A percentile compares a stretch with the other conserved stretches of the same genome.
phyloP scores from a whole-genome alignment of 306 rosid species.

The Bauhinia variegata region DNA sequence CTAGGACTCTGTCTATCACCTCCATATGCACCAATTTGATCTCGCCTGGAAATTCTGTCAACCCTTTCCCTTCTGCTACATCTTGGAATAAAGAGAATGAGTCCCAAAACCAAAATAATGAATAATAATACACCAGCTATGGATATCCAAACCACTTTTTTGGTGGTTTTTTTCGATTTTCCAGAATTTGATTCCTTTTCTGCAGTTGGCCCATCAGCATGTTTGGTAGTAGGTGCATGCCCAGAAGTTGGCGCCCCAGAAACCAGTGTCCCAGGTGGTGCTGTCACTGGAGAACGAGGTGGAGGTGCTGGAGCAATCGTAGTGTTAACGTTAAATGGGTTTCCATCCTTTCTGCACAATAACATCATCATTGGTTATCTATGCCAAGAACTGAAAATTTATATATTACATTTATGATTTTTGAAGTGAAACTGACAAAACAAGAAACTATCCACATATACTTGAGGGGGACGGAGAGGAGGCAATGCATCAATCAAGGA shows the following conservation, averaged over 20 bases:
- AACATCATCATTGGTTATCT: slow-evolving; percentile 29
- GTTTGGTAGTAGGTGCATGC: slow-evolving; percentile 45
- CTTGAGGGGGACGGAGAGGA: not conserved
- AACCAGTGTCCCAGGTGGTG: slow-evolving; percentile 50
- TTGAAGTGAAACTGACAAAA: too few relatives aligned
- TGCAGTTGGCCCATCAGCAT: slow-evolving; percentile 64
- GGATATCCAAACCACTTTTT: slow-evolving; percentile 75
- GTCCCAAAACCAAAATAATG: slow-evolving; percentile 57
- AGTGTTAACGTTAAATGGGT: slow-evolving; percentile 71
- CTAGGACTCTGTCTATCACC: slow-evolving; percentile 61
- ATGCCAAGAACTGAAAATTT: slow-evolving; percentile 22
- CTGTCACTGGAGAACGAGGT: slow-evolving; percentile 52
- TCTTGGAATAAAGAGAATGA: slow-evolving; percentile 64
- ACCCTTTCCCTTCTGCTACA: slow-evolving; percentile 55
- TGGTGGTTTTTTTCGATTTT: slow-evolving; percentile 50
- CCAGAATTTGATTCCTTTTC: slow-evolving; percentile 58
- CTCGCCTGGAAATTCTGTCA: slow-evolving; percentile 60
- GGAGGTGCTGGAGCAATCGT: slow-evolving; percentile 57
- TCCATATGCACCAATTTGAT: slow-evolving; percentile 64
- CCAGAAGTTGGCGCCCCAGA: slow-evolving; percentile 48
- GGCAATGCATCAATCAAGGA: not conserved
- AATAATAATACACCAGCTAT: slow-evolving; percentile 57
- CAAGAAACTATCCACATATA: too few relatives aligned
- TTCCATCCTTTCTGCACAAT: slow-evolving; percentile 78
- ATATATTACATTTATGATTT: not conserved